Evolutionary conservation across 1,284 basidiomycete species (phyloP).

Genomic region (Leucoagaricus sp.): DNA sequence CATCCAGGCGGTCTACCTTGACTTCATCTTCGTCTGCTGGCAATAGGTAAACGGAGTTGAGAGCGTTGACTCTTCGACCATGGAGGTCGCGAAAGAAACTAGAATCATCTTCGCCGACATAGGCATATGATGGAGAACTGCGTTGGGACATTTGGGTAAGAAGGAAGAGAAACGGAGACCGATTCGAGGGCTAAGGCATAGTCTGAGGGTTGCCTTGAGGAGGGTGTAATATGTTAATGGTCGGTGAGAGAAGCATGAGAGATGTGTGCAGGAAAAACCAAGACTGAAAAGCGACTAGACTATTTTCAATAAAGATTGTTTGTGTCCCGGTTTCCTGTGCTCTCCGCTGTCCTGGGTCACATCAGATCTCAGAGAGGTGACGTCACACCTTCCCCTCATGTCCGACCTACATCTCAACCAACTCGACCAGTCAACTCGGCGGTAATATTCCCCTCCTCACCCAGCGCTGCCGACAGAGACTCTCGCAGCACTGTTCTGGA

Average conservation of each 20-base stretch:
- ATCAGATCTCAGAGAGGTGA: slow-evolving; percentile 13
- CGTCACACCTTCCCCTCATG: background rate
- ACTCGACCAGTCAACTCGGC: background rate
- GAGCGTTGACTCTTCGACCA: slow-evolving; percentile 48
- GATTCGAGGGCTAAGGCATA: slow-evolving; percentile 8
- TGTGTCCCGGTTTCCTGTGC: slow-evolving; percentile 6
- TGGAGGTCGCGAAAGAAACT: slow-evolving; percentile 48
- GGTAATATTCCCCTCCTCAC: slow-evolving; percentile 18
- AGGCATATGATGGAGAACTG: slow-evolving; percentile 4
- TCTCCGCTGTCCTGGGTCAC: slow-evolving; percentile 2
- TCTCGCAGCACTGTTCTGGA: slow-evolving; percentile 47
- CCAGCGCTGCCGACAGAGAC: slow-evolving; percentile 14
- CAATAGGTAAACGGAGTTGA: slow-evolving; percentile 57
- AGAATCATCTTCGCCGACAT: slow-evolving; percentile 41
- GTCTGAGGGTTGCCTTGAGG: background rate
- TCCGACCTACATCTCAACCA: background rate
- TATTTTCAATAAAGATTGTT: slow-evolving; percentile 7
- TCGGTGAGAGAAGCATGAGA: slow-evolving; percentile 13
- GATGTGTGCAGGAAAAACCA: slow-evolving; percentile 13
- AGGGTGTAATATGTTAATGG: background rate
- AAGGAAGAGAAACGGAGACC: background rate
- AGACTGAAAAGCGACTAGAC: slow-evolving; percentile 1
- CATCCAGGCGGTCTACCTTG: slow-evolving; percentile 40
- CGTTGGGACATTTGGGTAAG: slow-evolving; percentile 13
- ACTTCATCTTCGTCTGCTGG: slow-evolving; percentile 64